Evolutionary conservation across 768 basidiomycete species (phyloP).

Genomic region (Daedalea quercina): DNA sequence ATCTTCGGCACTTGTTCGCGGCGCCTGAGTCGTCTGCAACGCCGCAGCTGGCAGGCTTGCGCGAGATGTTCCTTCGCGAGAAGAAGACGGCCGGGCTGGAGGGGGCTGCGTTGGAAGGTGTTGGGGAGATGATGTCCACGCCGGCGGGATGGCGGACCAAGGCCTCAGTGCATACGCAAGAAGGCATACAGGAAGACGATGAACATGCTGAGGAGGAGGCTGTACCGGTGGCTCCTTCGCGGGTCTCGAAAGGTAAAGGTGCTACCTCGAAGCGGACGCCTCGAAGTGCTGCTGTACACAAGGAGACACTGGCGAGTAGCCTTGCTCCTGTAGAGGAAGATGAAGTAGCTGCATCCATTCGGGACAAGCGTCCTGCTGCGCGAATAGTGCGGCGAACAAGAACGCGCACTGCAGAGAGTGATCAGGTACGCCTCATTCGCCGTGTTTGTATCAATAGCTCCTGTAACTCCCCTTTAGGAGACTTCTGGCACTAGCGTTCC

Average conservation of each 20-base stretch:
- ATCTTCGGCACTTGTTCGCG: constrained; percentile 26
- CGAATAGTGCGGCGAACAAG: constrained; percentile 13
- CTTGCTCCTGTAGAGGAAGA: constrained; percentile 10
- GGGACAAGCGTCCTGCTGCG: constrained; percentile 1
- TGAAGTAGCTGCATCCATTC: neutral
- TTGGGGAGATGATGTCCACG: constrained; percentile 27
- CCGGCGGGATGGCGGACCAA: constrained; percentile 18
- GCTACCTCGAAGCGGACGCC: constrained; percentile 7
- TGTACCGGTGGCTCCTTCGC: constrained; percentile 4
- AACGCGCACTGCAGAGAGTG: constrained; percentile 17
- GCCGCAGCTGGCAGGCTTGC: constrained; percentile 28
- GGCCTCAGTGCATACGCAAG: neutral
- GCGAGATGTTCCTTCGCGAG: constrained; percentile 23
- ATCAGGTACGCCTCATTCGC: constrained; percentile 5
- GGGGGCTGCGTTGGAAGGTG: constrained; percentile 22
- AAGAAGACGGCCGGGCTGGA: constrained; percentile 7
- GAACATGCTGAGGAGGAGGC: constrained; percentile 6
- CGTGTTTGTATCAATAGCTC: neutral
- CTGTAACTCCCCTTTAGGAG: neutral
- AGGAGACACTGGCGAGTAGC: constrained; percentile 9
- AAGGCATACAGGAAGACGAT: neutral
- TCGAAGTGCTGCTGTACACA: constrained; percentile 7
- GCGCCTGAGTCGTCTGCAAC: constrained; percentile 16
- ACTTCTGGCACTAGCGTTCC: neutral
- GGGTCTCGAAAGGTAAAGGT: constrained; percentile 1